These are phyloP conservation scores for Alternaria gansuensis DNA, from an alignment of 2,329 filamentous ascomycete genomes.

Conservation along the genomic window DNA sequence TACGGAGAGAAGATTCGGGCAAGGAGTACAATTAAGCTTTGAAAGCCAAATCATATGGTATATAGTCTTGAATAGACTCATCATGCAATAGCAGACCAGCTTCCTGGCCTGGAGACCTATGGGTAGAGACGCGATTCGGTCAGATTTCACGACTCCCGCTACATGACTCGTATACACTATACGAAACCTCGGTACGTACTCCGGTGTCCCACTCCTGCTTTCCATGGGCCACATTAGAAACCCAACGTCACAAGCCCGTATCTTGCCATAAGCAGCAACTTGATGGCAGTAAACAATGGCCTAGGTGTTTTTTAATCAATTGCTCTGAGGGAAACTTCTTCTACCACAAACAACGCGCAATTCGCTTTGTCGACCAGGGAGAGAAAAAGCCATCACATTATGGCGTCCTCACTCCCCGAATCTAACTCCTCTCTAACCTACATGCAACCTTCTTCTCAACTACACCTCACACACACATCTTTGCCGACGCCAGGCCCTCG, in stretches of 20 bases:
- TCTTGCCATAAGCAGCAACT: slow-evolving; percentile 4
- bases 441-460: slow-evolving; percentile 33
- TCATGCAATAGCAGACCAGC: background rate
- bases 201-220: background rate
- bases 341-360: background rate
- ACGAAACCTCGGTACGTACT: slow-evolving; percentile 16
- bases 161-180: slow-evolving; percentile 21
- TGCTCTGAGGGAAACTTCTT: background rate
- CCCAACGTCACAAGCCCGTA: slow-evolving; percentile 6
- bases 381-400: background rate
- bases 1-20: slow-evolving; percentile 47
- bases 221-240: slow-evolving; percentile 1
- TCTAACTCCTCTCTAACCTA: slow-evolving; percentile 42
- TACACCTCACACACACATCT: slow-evolving; percentile 35
- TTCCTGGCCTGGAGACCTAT: background rate
- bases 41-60: background rate
- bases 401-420: slow-evolving; percentile 27
- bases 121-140: slow-evolving; percentile 2
- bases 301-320: background rate
- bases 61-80: background rate
- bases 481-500: slow-evolving; percentile 25
- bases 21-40: slow-evolving; percentile 43
- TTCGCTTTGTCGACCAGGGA: background rate
- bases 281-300: background rate
- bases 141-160: background rate